These are phyloP conservation scores for Collybia sordida DNA, from an alignment of 768 basidiomycete species.

Conservation along the genomic window DNA sequence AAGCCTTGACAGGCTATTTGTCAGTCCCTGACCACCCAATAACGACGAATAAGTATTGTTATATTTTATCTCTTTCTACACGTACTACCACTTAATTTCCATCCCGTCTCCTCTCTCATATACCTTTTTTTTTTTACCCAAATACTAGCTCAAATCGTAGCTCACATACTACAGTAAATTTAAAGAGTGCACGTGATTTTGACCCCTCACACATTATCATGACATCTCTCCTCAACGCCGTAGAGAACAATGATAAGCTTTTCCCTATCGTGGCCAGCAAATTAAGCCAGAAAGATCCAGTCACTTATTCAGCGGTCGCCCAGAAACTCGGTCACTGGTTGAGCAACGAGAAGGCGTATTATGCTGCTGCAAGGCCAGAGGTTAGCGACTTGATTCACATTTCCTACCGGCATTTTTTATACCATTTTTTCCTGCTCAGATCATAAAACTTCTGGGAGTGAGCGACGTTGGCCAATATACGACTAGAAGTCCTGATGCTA, in stretches of 20 bases:
- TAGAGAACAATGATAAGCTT: slow-evolving; percentile 34
- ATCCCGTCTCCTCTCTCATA: too few species aligned
- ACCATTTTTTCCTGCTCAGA: slow-evolving; percentile 29
- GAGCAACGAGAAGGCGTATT: slow-evolving; percentile 49
- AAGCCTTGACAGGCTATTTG: too few species aligned
- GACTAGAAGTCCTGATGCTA: not conserved
- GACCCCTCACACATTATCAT: slow-evolving; percentile 7
- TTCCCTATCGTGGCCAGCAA: slow-evolving; percentile 33
- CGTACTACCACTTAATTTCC: too few species aligned
- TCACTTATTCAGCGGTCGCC: slow-evolving; percentile 22
- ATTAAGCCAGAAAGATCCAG: slow-evolving; percentile 26
- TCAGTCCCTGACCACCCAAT: too few species aligned
- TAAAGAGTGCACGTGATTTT: slow-evolving; percentile 2
- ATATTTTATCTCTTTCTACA: too few species aligned
- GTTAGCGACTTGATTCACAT: slow-evolving; percentile 24
- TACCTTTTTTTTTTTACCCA: too few species aligned
- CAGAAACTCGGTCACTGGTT: slow-evolving; percentile 47
- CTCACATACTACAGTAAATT: too few species aligned
- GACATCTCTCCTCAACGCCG: slow-evolving; percentile 11
- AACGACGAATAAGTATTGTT: too few species aligned
- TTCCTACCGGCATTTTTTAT: not conserved
- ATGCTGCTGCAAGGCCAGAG: slow-evolving; percentile 45
- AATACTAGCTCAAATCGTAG: not conserved
- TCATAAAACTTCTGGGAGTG: slow-evolving; percentile 50
- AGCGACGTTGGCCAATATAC: not conserved